Percentiles rank a stretch among this genome's conserved stretches.
phyloP scores from a whole-genome alignment of 192 early-diverging fungal species.

The Cetraspora pellucida region DNA sequence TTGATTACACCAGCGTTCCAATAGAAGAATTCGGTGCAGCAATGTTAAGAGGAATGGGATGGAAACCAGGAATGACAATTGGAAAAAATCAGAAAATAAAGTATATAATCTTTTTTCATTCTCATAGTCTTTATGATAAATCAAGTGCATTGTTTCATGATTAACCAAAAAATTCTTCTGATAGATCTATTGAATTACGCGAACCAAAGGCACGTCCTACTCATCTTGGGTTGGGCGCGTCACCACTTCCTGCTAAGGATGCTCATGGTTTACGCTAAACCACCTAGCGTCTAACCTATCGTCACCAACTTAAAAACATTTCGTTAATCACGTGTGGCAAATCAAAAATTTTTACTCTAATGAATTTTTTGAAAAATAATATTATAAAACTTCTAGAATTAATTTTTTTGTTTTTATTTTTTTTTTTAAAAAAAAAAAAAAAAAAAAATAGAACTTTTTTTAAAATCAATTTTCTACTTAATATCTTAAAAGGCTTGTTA shows the following conservation, averaged over 20 bases:
- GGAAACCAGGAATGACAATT: conserved; percentile 50
- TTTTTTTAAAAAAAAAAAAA: too few relatives aligned
- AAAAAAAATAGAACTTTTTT: too few relatives aligned
- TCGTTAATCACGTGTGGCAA: too few relatives aligned
- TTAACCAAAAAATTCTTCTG: not conserved
- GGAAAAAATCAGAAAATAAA: conserved; percentile 17
- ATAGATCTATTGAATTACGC: not conserved
- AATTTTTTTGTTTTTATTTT: too few relatives aligned
- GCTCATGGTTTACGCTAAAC: too few relatives aligned
- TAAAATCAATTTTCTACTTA: too few relatives aligned
- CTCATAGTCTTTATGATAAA: not conserved
- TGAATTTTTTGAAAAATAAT: too few relatives aligned
- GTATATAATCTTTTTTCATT: not conserved
- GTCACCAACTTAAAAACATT: too few relatives aligned
- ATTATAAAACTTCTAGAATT: too few relatives aligned
- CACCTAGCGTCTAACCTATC: too few relatives aligned
- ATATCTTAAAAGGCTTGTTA: too few relatives aligned
- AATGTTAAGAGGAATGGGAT: conserved; percentile 88
- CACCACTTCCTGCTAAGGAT: not conserved
- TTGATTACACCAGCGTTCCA: conserved; percentile 80
- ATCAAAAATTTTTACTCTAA: too few relatives aligned
- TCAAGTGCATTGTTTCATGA: not conserved
- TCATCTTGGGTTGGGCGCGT: not conserved
- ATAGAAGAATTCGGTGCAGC: conserved; percentile 90
- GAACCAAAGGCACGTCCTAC: not conserved